Evolutionary conservation across 2,329 filamentous ascomycete species (phyloP).

Genomic region (Hysterium pulicare): DNA sequence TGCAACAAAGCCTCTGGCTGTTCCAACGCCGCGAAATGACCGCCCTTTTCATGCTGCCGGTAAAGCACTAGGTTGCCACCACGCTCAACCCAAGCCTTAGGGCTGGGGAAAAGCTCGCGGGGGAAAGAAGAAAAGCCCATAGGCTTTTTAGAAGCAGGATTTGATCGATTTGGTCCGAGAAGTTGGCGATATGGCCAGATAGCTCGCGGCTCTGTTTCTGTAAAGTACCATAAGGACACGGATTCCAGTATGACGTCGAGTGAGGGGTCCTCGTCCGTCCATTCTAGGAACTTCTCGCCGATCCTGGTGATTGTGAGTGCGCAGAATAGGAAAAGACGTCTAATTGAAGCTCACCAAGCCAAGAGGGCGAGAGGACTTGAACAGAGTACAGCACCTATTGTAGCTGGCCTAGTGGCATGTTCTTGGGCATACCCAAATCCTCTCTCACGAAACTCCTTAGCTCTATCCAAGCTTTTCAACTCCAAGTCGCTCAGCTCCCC

Average conservation of each 20-base stretch:
- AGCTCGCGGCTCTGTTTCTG: slow-evolving; percentile 45
- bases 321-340: neutral
- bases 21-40: slow-evolving; percentile 55
- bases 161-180: slow-evolving; percentile 11
- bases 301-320: slow-evolving; percentile 24
- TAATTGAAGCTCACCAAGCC: slow-evolving; percentile 42
- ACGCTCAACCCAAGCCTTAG: slow-evolving; percentile 36
- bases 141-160: slow-evolving; percentile 30
- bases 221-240: slow-evolving; percentile 57
- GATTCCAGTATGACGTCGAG: slow-evolving; percentile 49
- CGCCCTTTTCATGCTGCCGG: slow-evolving; percentile 43
- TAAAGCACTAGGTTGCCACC: slow-evolving; percentile 39
- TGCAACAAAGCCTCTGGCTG: slow-evolving; percentile 39
- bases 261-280: slow-evolving; percentile 47
- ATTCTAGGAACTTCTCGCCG: slow-evolving; percentile 57
- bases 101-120: slow-evolving; percentile 39
- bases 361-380: slow-evolving; percentile 56
- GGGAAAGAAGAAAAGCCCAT: slow-evolving; percentile 45
- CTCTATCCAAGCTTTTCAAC: slow-evolving; percentile 11
- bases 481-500: slow-evolving; percentile 17
- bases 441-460: slow-evolving; percentile 32
- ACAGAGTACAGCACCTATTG: slow-evolving; percentile 54
- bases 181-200: slow-evolving; percentile 50
- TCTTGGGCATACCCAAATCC: slow-evolving; percentile 52
- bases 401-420: slow-evolving; percentile 55